Conservation (phyloP, 1,284 basidiomycete species). For the Heterobasidion occidentale region DNA sequence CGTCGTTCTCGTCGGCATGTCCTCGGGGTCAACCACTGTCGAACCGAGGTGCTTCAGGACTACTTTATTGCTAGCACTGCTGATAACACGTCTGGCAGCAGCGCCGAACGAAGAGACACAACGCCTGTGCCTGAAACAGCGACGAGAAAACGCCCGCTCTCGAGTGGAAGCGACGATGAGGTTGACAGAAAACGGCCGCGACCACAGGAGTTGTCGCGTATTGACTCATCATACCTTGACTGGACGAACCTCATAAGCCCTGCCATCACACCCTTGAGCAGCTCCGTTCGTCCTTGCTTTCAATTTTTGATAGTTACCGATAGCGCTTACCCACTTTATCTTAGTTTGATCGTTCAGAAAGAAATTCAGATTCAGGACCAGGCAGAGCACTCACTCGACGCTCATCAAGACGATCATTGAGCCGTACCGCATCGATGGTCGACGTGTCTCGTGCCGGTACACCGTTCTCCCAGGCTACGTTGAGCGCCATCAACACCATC, state of each 20-base stretch:
- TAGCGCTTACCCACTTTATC: background rate
- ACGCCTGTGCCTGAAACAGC: background rate
- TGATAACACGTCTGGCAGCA: too few species aligned
- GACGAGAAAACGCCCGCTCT: background rate
- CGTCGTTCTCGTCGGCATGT: background rate
- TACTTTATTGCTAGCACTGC: too few species aligned
- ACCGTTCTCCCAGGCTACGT: background rate
- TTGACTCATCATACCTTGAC: too few species aligned
- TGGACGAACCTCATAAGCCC: too few species aligned
- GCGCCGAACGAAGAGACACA: background rate
- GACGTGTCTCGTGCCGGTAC: background rate
- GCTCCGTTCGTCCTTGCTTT: background rate
- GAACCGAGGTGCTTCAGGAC: background rate
- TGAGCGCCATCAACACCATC: slow-evolving; percentile 1
- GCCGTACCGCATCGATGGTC: slow-evolving; percentile 3
- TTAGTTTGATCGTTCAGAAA: background rate
- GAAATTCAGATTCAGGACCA: background rate
- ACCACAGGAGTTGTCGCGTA: background rate
- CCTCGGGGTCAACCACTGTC: background rate
- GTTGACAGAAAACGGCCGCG: background rate
- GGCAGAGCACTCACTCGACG: background rate
- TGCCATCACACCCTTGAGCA: too few species aligned
- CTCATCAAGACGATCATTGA: slow-evolving; percentile 1
- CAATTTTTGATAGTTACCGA: background rate
- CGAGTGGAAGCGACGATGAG: background rate